Percentiles rank a stretch among this genome's conserved stretches.
Evolutionary conservation across 768 basidiomycete species (phyloP).

Genomic region (Amanita molliuscula): DNA sequence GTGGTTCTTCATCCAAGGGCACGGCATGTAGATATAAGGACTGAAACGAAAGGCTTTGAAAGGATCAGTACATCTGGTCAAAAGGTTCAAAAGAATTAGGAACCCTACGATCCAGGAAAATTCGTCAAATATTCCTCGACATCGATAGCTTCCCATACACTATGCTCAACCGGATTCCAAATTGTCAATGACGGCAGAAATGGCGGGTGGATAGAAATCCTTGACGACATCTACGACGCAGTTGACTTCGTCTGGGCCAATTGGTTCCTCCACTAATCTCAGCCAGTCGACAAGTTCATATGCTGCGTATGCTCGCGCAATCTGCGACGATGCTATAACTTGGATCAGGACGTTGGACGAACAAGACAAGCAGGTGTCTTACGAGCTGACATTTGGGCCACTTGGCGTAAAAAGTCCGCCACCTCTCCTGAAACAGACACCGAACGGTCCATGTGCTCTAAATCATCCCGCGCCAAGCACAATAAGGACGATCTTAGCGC

Average conservation of each 20-base stretch:
- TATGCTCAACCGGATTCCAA: slow-evolving; percentile 30
- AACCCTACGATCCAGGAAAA: slow-evolving; percentile 18
- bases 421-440: slow-evolving; percentile 16
- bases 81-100: slow-evolving; percentile 1
- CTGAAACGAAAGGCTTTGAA: slow-evolving; percentile 27
- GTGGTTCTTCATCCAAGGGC: slow-evolving; percentile 17
- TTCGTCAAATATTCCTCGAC: slow-evolving; percentile 6
- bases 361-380: slow-evolving; percentile 14
- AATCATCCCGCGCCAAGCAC: background rate
- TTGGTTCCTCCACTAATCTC: slow-evolving; percentile 31
- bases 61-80: background rate
- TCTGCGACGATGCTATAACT: slow-evolving; percentile 27
- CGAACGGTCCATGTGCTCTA: slow-evolving; percentile 6
- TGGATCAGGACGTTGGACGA: background rate
- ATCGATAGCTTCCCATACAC: slow-evolving; percentile 31
- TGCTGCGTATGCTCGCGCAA: slow-evolving; percentile 26
- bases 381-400: slow-evolving; percentile 39
- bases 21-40: slow-evolving; percentile 33
- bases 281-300: slow-evolving; percentile 58
- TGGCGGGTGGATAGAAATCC: slow-evolving; percentile 29
- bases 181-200: slow-evolving; percentile 31
- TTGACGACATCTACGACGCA: slow-evolving; percentile 29
- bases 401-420: slow-evolving; percentile 31
- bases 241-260: slow-evolving; percentile 26
- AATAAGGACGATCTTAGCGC: slow-evolving; percentile 28